phyloP scores from a whole-genome alignment of 345 rosid genomes.

The Carallia pectinifolia region DNA sequence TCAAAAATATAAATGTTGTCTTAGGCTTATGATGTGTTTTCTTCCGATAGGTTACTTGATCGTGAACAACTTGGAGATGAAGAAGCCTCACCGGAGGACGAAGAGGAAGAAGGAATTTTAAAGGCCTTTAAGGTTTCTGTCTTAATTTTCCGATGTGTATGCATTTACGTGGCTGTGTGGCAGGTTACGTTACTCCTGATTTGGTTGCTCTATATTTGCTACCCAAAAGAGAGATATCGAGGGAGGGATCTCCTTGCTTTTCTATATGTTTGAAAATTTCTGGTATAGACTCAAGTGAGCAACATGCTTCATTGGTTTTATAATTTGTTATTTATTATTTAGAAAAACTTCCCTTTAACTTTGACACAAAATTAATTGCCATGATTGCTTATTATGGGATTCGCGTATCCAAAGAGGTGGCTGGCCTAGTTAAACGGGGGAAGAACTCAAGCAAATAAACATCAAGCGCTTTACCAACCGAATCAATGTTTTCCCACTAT shows the following conservation, averaged over 20 bases:
- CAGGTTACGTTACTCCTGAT: neutral
- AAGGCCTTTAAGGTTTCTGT: conserved; percentile 90
- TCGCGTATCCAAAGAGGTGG: no score
- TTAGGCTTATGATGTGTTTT: conserved; percentile 7
- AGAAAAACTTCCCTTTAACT: no score
- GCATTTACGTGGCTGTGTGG: neutral
- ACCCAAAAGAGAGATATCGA: neutral
- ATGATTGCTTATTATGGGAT: no score
- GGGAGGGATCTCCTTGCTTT: neutral
- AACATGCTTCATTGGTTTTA: neutral
- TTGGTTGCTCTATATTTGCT: neutral
- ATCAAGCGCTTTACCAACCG: no score
- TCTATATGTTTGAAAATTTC: neutral
- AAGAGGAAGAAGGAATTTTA: conserved; percentile 93
- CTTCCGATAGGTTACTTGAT: conserved; percentile 72
- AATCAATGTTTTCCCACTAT: no score
- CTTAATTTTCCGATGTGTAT: neutral
- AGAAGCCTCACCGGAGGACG: conserved; percentile 84
- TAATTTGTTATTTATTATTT: neutral
- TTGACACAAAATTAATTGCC: no score
- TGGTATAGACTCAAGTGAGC: neutral
- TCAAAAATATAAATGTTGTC: neutral
- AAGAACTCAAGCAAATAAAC: no score
- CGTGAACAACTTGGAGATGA: conserved; percentile 79
- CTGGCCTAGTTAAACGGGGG: no score